phyloP scores from a whole-genome alignment of 139 green algal species.

The Pleodorina starrii region DNA sequence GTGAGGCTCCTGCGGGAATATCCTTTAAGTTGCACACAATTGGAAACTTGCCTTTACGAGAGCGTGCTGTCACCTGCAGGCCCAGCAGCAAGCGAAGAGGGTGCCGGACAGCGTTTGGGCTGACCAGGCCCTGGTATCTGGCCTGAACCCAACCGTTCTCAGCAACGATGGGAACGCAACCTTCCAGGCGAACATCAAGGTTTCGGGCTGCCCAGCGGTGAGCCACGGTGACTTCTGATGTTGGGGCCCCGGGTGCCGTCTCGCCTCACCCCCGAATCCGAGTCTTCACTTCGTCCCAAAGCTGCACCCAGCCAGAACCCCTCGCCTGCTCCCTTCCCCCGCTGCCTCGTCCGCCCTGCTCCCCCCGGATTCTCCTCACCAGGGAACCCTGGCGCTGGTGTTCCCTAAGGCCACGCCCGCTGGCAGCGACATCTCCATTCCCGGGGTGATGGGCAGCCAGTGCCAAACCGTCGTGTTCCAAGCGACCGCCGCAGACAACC shows the following conservation, averaged over 20 bases:
- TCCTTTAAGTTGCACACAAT: not conserved
- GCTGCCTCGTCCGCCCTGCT: too few relatives aligned
- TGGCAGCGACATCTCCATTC: not conserved
- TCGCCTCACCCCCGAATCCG: too few relatives aligned
- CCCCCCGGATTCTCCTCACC: too few relatives aligned
- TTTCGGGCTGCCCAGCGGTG: conserved; percentile 18
- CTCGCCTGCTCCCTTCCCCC: too few relatives aligned
- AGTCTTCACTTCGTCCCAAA: too few relatives aligned
- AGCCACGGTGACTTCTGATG: not conserved
- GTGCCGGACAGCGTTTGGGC: not conserved
- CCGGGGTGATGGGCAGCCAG: not conserved
- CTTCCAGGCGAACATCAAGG: not conserved
- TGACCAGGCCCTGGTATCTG: not conserved
- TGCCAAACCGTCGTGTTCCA: not conserved
- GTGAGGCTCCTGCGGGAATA: too few relatives aligned
- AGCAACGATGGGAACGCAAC: conserved; percentile 19
- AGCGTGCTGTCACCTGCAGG: not conserved
- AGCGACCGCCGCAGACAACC: not conserved
- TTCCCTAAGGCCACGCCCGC: not conserved
- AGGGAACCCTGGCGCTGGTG: not conserved
- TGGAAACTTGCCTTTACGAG: not conserved
- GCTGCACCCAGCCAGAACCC: too few relatives aligned
- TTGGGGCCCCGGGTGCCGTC: too few relatives aligned
- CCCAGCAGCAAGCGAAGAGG: not conserved
- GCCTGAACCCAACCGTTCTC: not conserved